phyloP scores from a whole-genome alignment of 2,329 filamentous ascomycete genomes.

The Venturia aucupariae region DNA sequence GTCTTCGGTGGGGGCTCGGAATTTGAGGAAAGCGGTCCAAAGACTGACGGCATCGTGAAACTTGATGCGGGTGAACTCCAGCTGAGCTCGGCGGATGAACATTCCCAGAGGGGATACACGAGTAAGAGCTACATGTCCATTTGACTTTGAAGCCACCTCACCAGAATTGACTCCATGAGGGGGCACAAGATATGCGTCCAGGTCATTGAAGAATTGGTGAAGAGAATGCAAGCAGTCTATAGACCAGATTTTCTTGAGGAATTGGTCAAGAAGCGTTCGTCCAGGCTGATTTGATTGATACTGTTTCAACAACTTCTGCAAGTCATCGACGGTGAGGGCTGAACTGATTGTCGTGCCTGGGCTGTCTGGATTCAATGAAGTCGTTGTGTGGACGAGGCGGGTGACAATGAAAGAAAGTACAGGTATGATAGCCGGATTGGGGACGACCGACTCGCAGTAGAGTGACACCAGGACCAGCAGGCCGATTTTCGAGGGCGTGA shows the following conservation, averaged over 20 bases:
- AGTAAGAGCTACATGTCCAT: constrained; percentile 50
- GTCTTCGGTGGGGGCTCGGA: constrained; percentile 63
- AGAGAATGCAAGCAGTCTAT: constrained; percentile 74
- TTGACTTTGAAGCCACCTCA: constrained; percentile 12
- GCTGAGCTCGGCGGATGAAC: constrained; percentile 65
- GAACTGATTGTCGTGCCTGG: constrained; percentile 23
- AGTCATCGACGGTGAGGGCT: constrained; percentile 29
- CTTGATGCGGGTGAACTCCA: constrained; percentile 72
- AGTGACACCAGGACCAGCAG: constrained; percentile 72
- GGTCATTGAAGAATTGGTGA: constrained; percentile 62
- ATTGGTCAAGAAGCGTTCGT: constrained; percentile 71
- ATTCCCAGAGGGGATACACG: constrained; percentile 70
- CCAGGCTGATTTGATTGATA: constrained; percentile 54
- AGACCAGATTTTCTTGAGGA: constrained; percentile 72
- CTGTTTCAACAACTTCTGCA: constrained; percentile 30
- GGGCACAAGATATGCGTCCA: constrained; percentile 50
- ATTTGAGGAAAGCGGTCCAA: constrained; percentile 76
- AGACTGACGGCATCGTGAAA: constrained; percentile 71
- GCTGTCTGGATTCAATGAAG: constrained; percentile 19
- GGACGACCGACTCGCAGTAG: constrained; percentile 64
- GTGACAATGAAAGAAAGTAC: constrained; percentile 72
- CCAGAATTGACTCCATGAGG: constrained; percentile 43
- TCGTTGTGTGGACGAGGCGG: constrained; percentile 46
- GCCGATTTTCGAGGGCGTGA: constrained; percentile 83
- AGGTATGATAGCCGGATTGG: constrained; percentile 60